Evolutionary conservation across 345 rosid species (phyloP).

Genomic region (Leavenworthia alabamica): DNA sequence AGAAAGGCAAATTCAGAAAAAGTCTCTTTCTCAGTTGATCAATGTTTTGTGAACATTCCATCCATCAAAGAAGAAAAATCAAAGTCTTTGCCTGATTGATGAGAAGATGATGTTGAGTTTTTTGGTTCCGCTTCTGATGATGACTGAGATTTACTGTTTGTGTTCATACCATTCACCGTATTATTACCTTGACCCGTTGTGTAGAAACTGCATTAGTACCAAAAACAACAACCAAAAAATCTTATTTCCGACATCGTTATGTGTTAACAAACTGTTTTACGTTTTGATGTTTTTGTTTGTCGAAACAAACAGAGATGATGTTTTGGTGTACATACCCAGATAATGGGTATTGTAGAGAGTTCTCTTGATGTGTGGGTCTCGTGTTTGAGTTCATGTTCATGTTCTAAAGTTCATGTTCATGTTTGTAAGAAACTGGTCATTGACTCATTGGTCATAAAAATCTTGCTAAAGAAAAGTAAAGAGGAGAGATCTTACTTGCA

Average conservation of each 20-base stretch:
- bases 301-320: background rate
- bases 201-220: constrained; percentile 45
- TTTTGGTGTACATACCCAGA: constrained; percentile 42
- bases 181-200: constrained; percentile 46
- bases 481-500: constrained; percentile 34
- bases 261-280: background rate
- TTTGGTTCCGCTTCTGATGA: constrained; percentile 26
- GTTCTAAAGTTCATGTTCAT: constrained; percentile 11
- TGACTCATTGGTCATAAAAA: no score
- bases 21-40: constrained; percentile 25
- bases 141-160: constrained; percentile 46
- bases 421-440: background rate
- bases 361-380: constrained; percentile 42
- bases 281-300: background rate
- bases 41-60: constrained; percentile 79
- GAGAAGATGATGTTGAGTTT: constrained; percentile 39
- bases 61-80: constrained; percentile 90
- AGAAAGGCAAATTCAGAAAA: background rate
- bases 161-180: constrained; percentile 42
- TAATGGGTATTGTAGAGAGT: constrained; percentile 44
- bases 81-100: constrained; percentile 64
- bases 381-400: constrained; percentile 41
- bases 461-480: background rate
- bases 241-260: background rate
- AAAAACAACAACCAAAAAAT: background rate